Evolutionary conservation across 257 asterid genomes (phyloP), one percentile per base, ranked within the genome.

Genomic region (Nicotiana undulata): DNA sequence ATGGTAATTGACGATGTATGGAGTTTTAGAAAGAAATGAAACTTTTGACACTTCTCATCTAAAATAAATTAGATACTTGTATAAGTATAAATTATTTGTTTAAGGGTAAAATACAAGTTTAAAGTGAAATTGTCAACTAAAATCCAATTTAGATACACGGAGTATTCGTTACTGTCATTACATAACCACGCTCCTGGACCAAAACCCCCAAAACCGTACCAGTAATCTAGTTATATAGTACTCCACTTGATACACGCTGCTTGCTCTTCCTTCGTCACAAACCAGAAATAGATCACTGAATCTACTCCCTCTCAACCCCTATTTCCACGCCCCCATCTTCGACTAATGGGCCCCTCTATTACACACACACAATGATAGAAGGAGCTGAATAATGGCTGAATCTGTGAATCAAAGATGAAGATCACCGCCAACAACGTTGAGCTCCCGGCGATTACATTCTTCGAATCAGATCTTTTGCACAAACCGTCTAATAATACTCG

Each of bases 371-470:
- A 40, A n/a, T 9, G 11, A 11, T 67, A 12, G 16, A 20, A 29
- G 34, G 83, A 67, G 82, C 20, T 63, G 51, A 77, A 58, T 79
- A 79, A 88, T 89, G 93, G 90, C 82, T 68, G 87, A 87, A 85
- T 80, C 85, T 56, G 77, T 46, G 55, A 26, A 13, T 24, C 67
- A 79, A 84, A 76, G 49, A 90, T 90, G 95, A 90, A 87, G 89
- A 83, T 87, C 81, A 88, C 92, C 34, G 83, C 81, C 20, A 82
- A 70, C 52, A 76, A 78, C 16, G 34, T 74, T 26, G 86, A 83
- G 75, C 81, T 83, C 31, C 79, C 29, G 46, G 77, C 68, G 6
- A 80, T 66, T 63, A 12, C 34, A 44, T 80, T 55, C 31, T 40
- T 82, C 32, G 76, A 80, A 44, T 66, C 86, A 79, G 92, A 90